These are phyloP conservation scores for Pseudogymnoascus sp. DNA, from an alignment of 2,329 filamentous ascomycete genomes.

Conservation along the genomic window DNA sequence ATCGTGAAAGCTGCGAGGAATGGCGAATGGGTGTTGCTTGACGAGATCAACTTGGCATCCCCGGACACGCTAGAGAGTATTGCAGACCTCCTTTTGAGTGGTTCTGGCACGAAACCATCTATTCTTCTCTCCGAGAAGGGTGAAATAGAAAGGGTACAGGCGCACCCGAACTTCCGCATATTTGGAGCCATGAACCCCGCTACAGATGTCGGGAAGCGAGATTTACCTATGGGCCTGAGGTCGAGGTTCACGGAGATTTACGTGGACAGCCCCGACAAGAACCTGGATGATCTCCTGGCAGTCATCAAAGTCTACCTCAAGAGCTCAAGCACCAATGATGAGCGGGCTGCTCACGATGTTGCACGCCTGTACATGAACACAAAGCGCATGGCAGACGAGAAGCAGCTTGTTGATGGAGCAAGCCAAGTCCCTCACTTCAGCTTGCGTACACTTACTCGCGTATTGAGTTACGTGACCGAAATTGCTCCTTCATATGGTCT, in stretches of 20 bases:
- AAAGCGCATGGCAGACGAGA: slow-evolving; percentile 70
- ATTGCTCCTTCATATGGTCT: slow-evolving; percentile 79
- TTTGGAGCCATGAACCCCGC: slow-evolving; percentile 99
- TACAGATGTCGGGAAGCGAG: slow-evolving; percentile 92
- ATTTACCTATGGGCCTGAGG: slow-evolving; percentile 78
- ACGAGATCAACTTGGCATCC: slow-evolving; percentile 95
- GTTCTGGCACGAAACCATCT: slow-evolving; percentile 63
- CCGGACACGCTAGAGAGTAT: slow-evolving; percentile 93
- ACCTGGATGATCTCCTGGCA: slow-evolving; percentile 74
- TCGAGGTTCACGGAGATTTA: slow-evolving; percentile 95
- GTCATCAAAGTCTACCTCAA: slow-evolving; percentile 87
- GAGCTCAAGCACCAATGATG: slow-evolving; percentile 59
- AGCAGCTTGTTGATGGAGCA: slow-evolving; percentile 84
- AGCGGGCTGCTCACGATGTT: slow-evolving; percentile 69
- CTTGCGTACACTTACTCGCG: slow-evolving; percentile 83
- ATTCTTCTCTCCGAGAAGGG: slow-evolving; percentile 89
- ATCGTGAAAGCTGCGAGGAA: slow-evolving; percentile 93
- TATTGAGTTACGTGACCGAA: slow-evolving; percentile 77
- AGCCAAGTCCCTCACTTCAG: slow-evolving; percentile 97
- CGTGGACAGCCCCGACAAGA: slow-evolving; percentile 79
- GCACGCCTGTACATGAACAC: slow-evolving; percentile 82
- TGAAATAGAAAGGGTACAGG: slow-evolving; percentile 79
- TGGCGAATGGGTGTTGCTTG: slow-evolving; percentile 91
- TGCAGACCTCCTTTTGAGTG: slow-evolving; percentile 72
- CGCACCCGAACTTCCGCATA: slow-evolving; percentile 87